These are phyloP conservation scores for Ustilago lituana DNA, from an alignment of 1,284 basidiomycete genomes.

Conservation along the genomic window DNA sequence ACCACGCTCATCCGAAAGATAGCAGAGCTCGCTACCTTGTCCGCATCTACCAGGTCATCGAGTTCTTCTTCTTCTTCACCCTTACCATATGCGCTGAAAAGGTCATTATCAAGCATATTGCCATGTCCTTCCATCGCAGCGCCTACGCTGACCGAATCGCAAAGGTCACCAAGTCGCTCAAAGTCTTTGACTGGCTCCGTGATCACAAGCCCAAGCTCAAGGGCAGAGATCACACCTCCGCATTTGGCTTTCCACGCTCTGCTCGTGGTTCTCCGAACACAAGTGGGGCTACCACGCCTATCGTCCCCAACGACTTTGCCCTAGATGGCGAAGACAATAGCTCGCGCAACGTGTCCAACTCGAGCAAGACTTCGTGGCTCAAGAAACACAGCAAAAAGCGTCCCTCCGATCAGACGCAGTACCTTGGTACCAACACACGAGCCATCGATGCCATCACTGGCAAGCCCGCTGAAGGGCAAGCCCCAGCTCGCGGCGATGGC, in stretches of 20 bases:
- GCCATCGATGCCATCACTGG: slow-evolving; percentile 40
- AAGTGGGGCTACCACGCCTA: slow-evolving; percentile 35
- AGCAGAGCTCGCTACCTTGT: slow-evolving; percentile 57
- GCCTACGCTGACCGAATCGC: slow-evolving; percentile 80
- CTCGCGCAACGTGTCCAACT: slow-evolving; percentile 13
- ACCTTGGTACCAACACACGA: slow-evolving; percentile 12
- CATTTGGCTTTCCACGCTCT: slow-evolving; percentile 69
- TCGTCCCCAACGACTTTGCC: slow-evolving; percentile 29
- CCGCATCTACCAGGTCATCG: slow-evolving; percentile 63
- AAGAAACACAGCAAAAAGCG: slow-evolving; percentile 60
- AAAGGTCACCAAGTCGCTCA: slow-evolving; percentile 72
- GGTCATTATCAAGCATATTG: slow-evolving; percentile 62
- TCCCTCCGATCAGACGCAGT: slow-evolving; percentile 29
- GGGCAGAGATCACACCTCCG: slow-evolving; percentile 66
- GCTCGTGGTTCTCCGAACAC: slow-evolving; percentile 33
- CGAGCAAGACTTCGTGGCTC: slow-evolving; percentile 41
- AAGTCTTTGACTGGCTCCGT: slow-evolving; percentile 76
- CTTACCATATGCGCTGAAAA: slow-evolving; percentile 61
- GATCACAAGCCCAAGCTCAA: slow-evolving; percentile 75
- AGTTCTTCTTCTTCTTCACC: slow-evolving; percentile 64
- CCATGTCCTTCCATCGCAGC: slow-evolving; percentile 74
- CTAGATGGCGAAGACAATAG: slow-evolving; percentile 13
- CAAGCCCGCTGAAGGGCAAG: slow-evolving; percentile 36
- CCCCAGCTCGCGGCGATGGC: slow-evolving; percentile 41
- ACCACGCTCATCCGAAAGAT: slow-evolving; percentile 25